A percentile compares a stretch with the other conserved stretches of the same genome.
Conservation (phyloP, 208 protist species). For the Trypanosoma melophagium region DNA sequence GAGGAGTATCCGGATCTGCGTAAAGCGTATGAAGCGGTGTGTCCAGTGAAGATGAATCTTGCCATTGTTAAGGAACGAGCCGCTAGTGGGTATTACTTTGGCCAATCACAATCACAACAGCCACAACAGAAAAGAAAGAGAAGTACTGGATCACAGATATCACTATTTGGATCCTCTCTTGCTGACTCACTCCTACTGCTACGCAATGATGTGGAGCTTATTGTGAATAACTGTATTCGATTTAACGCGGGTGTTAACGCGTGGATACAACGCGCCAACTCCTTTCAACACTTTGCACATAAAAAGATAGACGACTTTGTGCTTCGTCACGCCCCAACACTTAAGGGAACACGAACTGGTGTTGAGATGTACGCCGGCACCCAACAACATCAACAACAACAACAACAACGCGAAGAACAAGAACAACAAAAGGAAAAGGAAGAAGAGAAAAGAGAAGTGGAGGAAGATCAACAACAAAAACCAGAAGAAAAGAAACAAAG, state of each 20-base stretch:
- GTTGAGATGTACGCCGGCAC: slow-evolving; percentile 17
- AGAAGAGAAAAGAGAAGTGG: neutral
- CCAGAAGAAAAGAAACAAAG: neutral
- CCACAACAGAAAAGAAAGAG: slow-evolving; percentile 9
- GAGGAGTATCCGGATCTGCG: slow-evolving; percentile 72
- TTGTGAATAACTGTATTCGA: slow-evolving; percentile 80
- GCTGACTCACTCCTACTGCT: slow-evolving; percentile 61
- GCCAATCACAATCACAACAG: slow-evolving; percentile 7
- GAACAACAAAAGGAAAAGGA: neutral
- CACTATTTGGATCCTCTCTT: slow-evolving; percentile 48
- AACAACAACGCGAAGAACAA: neutral
- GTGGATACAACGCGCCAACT: slow-evolving; percentile 70
- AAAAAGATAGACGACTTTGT: slow-evolving; percentile 80
- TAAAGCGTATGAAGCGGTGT: slow-evolving; percentile 61
- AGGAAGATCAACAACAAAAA: slow-evolving; percentile 11
- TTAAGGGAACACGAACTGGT: slow-evolving; percentile 65
- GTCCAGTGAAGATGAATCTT: slow-evolving; percentile 82
- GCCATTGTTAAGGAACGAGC: slow-evolving; percentile 60
- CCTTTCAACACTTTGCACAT: slow-evolving; percentile 76
- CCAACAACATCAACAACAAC: slow-evolving; percentile 3
- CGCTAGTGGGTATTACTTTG: slow-evolving; percentile 58
- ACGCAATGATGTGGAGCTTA: slow-evolving; percentile 77
- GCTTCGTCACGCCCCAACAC: slow-evolving; percentile 42
- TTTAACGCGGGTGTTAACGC: slow-evolving; percentile 67
- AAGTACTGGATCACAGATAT: neutral